phyloP scores from a whole-genome alignment of 164 flowering plant species.

The Aristolochia contorta region DNA sequence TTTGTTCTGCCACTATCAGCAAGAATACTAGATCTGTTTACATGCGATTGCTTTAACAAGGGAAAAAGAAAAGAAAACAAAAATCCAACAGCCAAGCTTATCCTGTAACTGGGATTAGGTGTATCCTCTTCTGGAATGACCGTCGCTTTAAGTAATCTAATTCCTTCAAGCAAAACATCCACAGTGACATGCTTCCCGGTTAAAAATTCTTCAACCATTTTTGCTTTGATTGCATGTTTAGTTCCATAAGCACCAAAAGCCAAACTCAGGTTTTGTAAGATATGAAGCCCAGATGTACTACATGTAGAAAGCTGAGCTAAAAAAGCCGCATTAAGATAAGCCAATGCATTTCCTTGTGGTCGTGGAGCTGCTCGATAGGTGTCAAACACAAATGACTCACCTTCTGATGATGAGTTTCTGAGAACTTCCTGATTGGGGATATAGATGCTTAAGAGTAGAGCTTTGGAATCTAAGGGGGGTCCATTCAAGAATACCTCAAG shows the following conservation, averaged over 20 bases:
- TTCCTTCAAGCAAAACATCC: conserved; percentile 42
- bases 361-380: conserved; percentile 84
- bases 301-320: conserved; percentile 39
- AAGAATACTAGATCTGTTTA: conserved; percentile 4
- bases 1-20: conserved; percentile 5
- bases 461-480: conserved; percentile 40
- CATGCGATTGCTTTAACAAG: conserved; percentile 3
- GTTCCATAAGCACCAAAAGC: conserved; percentile 86
- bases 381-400: conserved; percentile 41
- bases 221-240: conserved; percentile 63
- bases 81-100: conserved; percentile 74
- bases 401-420: not conserved
- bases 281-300: conserved; percentile 15
- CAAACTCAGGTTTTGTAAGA: conserved; percentile 38
- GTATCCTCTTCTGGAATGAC: conserved; percentile 57
- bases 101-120: conserved; percentile 43
- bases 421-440: conserved; percentile 38
- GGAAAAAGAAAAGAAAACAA: conserved; percentile 28
- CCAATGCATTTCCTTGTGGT: conserved; percentile 79
- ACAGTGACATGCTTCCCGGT: conserved; percentile 38
- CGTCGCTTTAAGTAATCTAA: conserved; percentile 31
- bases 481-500: conserved; percentile 62
- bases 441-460: conserved; percentile 46
- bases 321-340: conserved; percentile 86
- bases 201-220: conserved; percentile 52